These are phyloP conservation scores for Cymbopogon flexuosus DNA, from an alignment of 202 grass and related monocot species.

Conservation along the genomic window DNA sequence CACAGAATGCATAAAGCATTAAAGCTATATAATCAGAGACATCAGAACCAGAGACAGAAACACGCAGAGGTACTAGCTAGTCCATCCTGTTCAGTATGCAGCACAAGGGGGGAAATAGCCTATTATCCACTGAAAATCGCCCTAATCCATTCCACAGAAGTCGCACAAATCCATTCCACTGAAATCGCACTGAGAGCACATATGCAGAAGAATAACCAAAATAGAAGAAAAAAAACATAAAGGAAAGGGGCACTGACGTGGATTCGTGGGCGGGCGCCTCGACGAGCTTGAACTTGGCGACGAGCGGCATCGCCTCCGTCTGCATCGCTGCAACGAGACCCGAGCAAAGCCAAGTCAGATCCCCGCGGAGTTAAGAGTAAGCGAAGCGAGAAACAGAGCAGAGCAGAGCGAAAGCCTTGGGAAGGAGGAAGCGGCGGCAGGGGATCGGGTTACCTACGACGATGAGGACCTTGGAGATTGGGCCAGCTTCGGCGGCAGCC, in stretches of 20 bases:
- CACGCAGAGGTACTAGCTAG: too few relatives aligned
- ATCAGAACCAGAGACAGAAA: too few relatives aligned
- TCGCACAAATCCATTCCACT: background rate
- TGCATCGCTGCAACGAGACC: slow-evolving; percentile 55
- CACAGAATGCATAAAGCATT: background rate
- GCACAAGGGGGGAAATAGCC: background rate
- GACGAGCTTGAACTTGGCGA: slow-evolving; percentile 54
- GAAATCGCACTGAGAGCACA: background rate
- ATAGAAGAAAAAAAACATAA: too few relatives aligned
- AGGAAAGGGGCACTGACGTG: slow-evolving; percentile 26
- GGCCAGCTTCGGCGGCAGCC: background rate
- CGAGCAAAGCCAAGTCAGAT: background rate
- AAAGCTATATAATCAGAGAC: too few relatives aligned
- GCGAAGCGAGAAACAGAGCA: background rate
- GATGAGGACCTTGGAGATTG: slow-evolving; percentile 61
- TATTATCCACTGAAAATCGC: background rate
- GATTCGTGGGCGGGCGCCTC: slow-evolving; percentile 45
- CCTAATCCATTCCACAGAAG: background rate
- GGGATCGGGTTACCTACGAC: slow-evolving; percentile 48
- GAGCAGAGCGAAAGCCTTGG: background rate
- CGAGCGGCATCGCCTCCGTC: slow-evolving; percentile 71
- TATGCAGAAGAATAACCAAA: background rate
- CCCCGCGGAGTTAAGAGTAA: background rate
- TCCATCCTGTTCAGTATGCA: background rate
- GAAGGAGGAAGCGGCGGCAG: background rate